Base-by-base conservation (phyloP, 805 yeast genomes). In the Pachysolen tannophilus region DNA sequence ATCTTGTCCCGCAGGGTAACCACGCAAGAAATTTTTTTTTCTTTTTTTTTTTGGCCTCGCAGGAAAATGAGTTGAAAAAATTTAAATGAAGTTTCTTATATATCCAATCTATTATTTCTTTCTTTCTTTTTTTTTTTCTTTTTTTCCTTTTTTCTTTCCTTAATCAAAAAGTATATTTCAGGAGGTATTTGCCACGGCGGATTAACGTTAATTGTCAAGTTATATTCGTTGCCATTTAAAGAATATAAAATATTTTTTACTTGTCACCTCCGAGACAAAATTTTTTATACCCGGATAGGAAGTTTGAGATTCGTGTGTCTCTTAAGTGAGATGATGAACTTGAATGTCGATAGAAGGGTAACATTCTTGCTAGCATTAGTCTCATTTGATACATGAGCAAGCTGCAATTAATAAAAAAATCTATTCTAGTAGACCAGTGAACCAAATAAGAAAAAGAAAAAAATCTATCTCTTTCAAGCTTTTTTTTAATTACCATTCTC, bases 161-260 rank as follows among this genome's bases (percentile, higher is more conserved):
- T 56, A 72, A 72, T 72, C 78, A 72, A 73, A 73, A 73, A 72
- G 72, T 56, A 55, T 20, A 27, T 55, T 49, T 28, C 30, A 47
- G 65, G 79, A 74, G 75, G 70, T 61, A 61, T 68, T 69, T 73
- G 80, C 80, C 80, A 74, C 80, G 80, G 63, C 78, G 78, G 60
- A 69, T 58, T 67, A 65, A 70, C 66, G 73, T 58, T 66, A 41
- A 66, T 64, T 63, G 64, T 68, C 77, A 70, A 71, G 76, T 71
- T 67, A 65, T 61, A 58, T 63, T 58, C 78, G 78, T 72, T 74
- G 80, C 80, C 80, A 74, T 72, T 59, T 63, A 39, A 43, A 28
- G 30, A 40, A 46, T 46, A 46, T 55, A 56, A 45, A 49, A 47
- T 45, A 49, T 49, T 45, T 23, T 26, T 17, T 10, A 18, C 30